Evolutionary conservation across 1,284 basidiomycete species (phyloP).

Genomic region (Erythrobasidium hasegawianum): DNA sequence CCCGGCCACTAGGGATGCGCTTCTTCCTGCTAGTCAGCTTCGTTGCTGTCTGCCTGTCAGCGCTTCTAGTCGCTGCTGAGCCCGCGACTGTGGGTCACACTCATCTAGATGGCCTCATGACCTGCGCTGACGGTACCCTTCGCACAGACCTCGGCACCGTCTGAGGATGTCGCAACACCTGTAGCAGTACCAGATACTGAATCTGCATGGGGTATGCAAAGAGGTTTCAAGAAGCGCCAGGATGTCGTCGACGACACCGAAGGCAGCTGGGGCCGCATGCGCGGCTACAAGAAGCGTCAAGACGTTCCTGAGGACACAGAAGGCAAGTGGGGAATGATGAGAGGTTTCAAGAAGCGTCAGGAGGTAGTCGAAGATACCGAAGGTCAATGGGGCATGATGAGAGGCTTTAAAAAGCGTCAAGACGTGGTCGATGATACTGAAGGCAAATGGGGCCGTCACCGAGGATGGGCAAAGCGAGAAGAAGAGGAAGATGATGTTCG

Average conservation of each 20-base stretch:
- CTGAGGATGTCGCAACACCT: neutral
- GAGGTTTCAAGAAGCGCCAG: neutral
- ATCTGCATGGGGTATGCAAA: neutral
- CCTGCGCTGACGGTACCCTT: neutral
- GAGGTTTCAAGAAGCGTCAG: neutral
- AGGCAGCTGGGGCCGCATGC: neutral
- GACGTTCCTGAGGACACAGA: neutral
- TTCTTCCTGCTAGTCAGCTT: no score
- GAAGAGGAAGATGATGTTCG: neutral
- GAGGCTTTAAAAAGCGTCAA: neutral
- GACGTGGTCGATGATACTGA: neutral
- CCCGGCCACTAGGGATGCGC: no score
- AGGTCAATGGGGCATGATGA: neutral
- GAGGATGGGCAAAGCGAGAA: neutral
- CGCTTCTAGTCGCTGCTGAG: no score
- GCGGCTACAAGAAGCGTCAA: slow-evolving; percentile 8
- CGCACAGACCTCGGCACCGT: neutral
- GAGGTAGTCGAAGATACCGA: neutral
- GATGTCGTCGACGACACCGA: neutral
- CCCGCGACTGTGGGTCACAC: no score
- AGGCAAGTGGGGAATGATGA: neutral
- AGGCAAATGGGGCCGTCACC: slow-evolving; percentile 2
- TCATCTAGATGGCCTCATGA: no score
- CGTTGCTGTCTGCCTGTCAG: no score
- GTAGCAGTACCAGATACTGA: neutral